Percentiles rank a stretch among this genome's conserved stretches.
These are phyloP conservation scores for Cichorium intybus DNA, from an alignment of 140 eudicot species.

Conservation along the genomic window DNA sequence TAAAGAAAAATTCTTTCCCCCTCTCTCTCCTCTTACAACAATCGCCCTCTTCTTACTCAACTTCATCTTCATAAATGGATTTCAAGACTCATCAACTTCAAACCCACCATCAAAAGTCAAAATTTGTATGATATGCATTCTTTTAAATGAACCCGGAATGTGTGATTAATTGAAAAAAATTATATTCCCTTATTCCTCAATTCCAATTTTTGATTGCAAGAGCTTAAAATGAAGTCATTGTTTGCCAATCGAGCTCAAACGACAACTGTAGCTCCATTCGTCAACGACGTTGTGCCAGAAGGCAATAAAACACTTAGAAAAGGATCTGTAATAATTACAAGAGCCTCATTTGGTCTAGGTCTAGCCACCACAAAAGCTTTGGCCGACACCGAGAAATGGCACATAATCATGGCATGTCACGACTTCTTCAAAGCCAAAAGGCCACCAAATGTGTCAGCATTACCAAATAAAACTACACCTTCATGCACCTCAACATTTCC, in stretches of 20 bases:
- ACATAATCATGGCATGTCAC: slow-evolving; percentile 83
- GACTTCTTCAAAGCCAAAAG: slow-evolving; percentile 73
- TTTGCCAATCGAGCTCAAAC: slow-evolving; percentile 57
- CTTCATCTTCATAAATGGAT: too few species aligned
- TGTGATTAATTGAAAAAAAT: background rate
- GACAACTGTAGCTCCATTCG: slow-evolving; percentile 51
- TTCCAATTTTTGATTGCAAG: slow-evolving; percentile 25
- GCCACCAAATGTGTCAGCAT: slow-evolving; percentile 76
- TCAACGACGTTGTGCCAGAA: slow-evolving; percentile 37
- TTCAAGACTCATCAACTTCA: too few species aligned
- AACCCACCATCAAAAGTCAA: too few species aligned
- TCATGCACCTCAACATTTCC: slow-evolving; percentile 86
- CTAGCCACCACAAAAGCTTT: slow-evolving; percentile 80
- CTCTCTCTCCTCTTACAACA: too few species aligned
- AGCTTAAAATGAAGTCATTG: slow-evolving; percentile 32
- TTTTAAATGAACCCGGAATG: background rate
- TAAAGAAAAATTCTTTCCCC: too few species aligned
- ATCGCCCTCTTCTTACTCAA: too few species aligned
- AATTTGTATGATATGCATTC: too few species aligned
- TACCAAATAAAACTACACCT: slow-evolving; percentile 58
- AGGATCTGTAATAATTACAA: slow-evolving; percentile 73
- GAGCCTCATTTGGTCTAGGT: slow-evolving; percentile 90
- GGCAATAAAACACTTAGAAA: slow-evolving; percentile 68
- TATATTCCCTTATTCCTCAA: background rate
- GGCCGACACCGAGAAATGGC: slow-evolving; percentile 70